These are phyloP conservation scores for Halenospora varia DNA, from an alignment of 495 filamentous ascomycete genomes.

Conservation along the genomic window DNA sequence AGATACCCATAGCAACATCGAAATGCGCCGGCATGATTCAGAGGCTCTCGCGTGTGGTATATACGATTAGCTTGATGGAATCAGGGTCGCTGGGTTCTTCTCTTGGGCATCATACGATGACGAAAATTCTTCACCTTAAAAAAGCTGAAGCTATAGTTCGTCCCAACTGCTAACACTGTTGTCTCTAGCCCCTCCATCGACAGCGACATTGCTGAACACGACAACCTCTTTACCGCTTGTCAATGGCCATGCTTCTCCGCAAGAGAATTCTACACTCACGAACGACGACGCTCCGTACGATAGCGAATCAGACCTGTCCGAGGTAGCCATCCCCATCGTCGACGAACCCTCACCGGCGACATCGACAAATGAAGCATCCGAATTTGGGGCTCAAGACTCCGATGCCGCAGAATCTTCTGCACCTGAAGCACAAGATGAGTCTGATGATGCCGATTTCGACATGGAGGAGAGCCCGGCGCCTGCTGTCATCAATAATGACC, in stretches of 20 bases:
- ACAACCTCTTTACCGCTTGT: constrained; percentile 21
- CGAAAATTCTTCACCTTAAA: constrained; percentile 1
- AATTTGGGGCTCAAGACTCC: constrained; percentile 36
- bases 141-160: constrained; percentile 6
- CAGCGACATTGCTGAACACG: constrained; percentile 15
- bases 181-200: constrained; percentile 29
- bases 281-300: constrained; percentile 40
- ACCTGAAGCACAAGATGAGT: constrained; percentile 65
- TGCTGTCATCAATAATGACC: constrained; percentile 37
- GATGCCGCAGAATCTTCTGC: constrained; percentile 47
- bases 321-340: constrained; percentile 37
- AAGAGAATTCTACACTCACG: constrained; percentile 33
- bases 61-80: background rate
- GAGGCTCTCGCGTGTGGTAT: background rate
- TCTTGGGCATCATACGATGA: constrained; percentile 5
- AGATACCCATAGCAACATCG: constrained; percentile 10
- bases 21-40: constrained; percentile 21
- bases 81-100: constrained; percentile 14
- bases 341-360: constrained; percentile 27
- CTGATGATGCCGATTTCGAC: constrained; percentile 77
- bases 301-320: constrained; percentile 50
- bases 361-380: constrained; percentile 21
- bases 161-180: constrained; percentile 28
- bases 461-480: constrained; percentile 59
- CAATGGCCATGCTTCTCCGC: constrained; percentile 47